Conservation (phyloP, 2,329 filamentous ascomycete species). For the Ascochyta koolunga region DNA sequence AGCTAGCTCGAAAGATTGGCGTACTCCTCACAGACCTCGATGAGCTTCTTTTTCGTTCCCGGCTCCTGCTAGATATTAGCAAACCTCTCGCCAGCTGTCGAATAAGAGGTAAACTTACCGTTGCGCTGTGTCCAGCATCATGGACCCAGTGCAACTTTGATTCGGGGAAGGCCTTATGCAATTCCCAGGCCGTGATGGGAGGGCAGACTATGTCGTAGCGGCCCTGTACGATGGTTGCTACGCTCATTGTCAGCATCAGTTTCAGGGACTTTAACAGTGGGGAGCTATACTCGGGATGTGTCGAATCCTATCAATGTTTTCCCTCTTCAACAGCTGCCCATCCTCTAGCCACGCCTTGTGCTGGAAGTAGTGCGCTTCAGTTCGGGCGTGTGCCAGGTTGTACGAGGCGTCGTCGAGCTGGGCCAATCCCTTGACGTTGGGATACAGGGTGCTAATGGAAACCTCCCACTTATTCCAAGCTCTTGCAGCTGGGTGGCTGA, state of each 20-base stretch:
- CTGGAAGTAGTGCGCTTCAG: slow-evolving; percentile 54
- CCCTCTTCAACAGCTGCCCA: slow-evolving; percentile 46
- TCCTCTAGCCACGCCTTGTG: slow-evolving; percentile 52
- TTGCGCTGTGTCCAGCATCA: slow-evolving; percentile 45
- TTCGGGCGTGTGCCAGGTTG: slow-evolving; percentile 47
- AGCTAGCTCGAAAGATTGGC: slow-evolving; percentile 7
- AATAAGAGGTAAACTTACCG: slow-evolving; percentile 10
- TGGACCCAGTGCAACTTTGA: slow-evolving; percentile 41
- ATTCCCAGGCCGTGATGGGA: slow-evolving; percentile 51
- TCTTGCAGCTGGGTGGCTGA: slow-evolving; percentile 39
- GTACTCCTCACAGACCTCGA: slow-evolving; percentile 34
- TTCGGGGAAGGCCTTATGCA: slow-evolving; percentile 49
- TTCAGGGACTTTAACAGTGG: not conserved
- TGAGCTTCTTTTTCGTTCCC: slow-evolving; percentile 32
- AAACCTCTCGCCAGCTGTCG: no score
- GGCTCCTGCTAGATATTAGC: slow-evolving; percentile 28
- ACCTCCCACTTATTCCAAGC: slow-evolving; percentile 49
- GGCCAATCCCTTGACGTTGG: slow-evolving; percentile 22
- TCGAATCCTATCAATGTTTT: slow-evolving; percentile 45
- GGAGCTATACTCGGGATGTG: slow-evolving; percentile 39
- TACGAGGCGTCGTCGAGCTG: slow-evolving; percentile 41
- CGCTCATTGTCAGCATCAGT: not conserved
- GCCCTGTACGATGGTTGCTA: slow-evolving; percentile 52
- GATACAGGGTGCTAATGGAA: slow-evolving; percentile 37
- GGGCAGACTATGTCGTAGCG: slow-evolving; percentile 56